Conservation (phyloP, 768 basidiomycete genomes). For the Collybia mongolica region DNA sequence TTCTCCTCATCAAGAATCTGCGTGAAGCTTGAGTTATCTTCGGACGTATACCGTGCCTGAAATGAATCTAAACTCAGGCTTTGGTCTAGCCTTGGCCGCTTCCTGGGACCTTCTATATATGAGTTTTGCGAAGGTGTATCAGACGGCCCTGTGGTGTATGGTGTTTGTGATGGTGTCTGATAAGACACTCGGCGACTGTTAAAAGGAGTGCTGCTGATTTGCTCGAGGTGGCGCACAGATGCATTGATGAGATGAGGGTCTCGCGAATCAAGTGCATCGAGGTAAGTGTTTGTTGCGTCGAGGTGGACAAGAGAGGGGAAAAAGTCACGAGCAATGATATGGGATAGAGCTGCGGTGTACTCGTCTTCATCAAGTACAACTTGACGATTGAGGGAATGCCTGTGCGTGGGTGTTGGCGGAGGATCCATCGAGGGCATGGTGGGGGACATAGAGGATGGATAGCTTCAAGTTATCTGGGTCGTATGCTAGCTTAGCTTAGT, state of each 20-base stretch:
- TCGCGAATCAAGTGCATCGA: slow-evolving; percentile 73
- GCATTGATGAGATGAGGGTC: slow-evolving; percentile 77
- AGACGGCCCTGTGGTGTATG: slow-evolving; percentile 53
- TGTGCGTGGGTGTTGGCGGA: slow-evolving; percentile 20
- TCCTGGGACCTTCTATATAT: slow-evolving; percentile 42
- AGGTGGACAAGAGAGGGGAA: slow-evolving; percentile 92
- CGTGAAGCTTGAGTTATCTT: slow-evolving; percentile 97
- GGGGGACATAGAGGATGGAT: too few relatives aligned
- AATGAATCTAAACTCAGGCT: slow-evolving; percentile 78
- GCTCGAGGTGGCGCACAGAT: slow-evolving; percentile 72
- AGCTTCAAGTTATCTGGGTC: too few relatives aligned
- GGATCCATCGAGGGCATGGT: slow-evolving; percentile 11
- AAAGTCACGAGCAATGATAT: slow-evolving; percentile 96
- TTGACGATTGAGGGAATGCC: slow-evolving; percentile 71
- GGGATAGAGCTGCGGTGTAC: slow-evolving; percentile 85
- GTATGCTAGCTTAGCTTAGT: too few relatives aligned
- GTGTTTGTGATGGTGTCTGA: slow-evolving; percentile 62
- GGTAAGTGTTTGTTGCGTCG: slow-evolving; percentile 84
- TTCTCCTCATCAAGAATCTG: slow-evolving; percentile 92
- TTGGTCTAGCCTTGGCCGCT: slow-evolving; percentile 60
- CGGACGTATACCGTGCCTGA: slow-evolving; percentile 90
- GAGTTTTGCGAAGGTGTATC: slow-evolving; percentile 67
- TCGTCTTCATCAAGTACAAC: slow-evolving; percentile 87
- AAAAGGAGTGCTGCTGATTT: slow-evolving; percentile 53
- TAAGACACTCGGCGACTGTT: slow-evolving; percentile 27